These are phyloP conservation scores for Nadsonia starkeyi-henricii DNA, from an alignment of 1,139 yeast genomes.

Conservation along the genomic window DNA sequence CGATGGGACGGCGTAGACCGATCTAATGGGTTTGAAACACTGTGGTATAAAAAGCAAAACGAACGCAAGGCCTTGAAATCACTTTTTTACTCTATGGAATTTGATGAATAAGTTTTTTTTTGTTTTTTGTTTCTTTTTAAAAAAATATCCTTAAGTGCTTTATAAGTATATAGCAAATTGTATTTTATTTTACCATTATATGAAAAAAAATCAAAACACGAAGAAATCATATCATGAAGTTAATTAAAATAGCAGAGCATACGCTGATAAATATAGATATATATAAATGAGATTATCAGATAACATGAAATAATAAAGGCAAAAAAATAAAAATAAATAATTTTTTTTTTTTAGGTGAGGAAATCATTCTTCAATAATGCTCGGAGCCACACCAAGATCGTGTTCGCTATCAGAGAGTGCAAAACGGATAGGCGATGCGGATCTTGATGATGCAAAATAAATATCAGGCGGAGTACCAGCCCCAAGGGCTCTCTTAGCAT, in stretches of 20 bases:
- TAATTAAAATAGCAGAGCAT: background rate
- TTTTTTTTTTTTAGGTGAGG: too few species aligned
- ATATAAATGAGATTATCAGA: background rate
- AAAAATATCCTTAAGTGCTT: too few species aligned
- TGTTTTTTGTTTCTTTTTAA: too few species aligned
- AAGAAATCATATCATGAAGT: too few species aligned
- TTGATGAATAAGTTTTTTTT: slow-evolving; percentile 9
- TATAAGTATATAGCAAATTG: too few species aligned
- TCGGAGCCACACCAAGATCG: background rate
- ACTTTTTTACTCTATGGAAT: slow-evolving; percentile 25
- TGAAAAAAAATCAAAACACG: too few species aligned
- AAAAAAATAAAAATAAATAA: background rate
- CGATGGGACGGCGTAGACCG: slow-evolving; percentile 93
- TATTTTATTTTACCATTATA: too few species aligned
- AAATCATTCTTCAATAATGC: background rate
- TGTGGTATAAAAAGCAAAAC: slow-evolving; percentile 42
- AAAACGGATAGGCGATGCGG: background rate
- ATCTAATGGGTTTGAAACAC: slow-evolving; percentile 75
- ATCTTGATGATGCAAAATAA: slow-evolving; percentile 29
- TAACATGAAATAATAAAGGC: background rate
- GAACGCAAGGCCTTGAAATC: slow-evolving; percentile 29
- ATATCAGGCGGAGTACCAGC: slow-evolving; percentile 68
- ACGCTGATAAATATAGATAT: background rate
- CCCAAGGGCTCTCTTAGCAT: slow-evolving; percentile 68
- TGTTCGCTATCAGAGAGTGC: background rate